Evolutionary conservation across 352 stramenopile genomes (phyloP).

Genomic region (Pythium aquatile): DNA sequence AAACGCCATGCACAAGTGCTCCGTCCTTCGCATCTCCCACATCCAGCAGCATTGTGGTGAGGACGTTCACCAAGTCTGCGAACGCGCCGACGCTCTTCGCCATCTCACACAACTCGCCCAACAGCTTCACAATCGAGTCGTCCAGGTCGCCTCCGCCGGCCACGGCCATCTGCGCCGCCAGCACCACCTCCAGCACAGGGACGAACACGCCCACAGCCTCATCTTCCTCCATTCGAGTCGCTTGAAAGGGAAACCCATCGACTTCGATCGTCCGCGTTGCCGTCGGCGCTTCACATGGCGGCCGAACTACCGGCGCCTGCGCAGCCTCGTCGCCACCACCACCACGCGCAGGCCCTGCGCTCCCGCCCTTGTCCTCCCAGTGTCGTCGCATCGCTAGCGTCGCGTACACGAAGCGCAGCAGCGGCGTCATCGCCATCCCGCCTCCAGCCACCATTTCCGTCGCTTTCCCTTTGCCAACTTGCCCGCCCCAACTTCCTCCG

Average conservation of each 20-base stretch:
- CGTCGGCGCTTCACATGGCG: background rate
- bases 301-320: background rate
- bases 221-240: background rate
- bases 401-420: constrained; percentile 34
- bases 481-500: constrained; percentile 11
- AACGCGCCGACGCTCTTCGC: constrained; percentile 11
- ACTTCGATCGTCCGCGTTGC: background rate
- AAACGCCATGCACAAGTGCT: background rate
- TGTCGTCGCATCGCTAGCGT: constrained; percentile 32
- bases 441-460: background rate
- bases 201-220: background rate
- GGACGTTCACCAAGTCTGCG: constrained; percentile 10
- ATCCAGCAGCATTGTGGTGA: constrained; percentile 15
- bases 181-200: constrained; percentile 1
- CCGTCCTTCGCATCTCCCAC: background rate
- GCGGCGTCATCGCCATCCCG: constrained; percentile 10
- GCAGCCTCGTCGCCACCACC: background rate
- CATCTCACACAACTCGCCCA: constrained; percentile 8
- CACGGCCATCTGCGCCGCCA: constrained; percentile 12
- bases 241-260: background rate
- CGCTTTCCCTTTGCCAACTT: constrained; percentile 7
- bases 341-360: background rate
- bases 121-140: background rate
- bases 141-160: background rate
- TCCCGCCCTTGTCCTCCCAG: constrained; percentile 14